Evolutionary conservation across 2,329 filamentous ascomycete species (phyloP), one percentile per base, ranked within the genome.

Genomic region (Trichothecium sympodiale): DNA sequence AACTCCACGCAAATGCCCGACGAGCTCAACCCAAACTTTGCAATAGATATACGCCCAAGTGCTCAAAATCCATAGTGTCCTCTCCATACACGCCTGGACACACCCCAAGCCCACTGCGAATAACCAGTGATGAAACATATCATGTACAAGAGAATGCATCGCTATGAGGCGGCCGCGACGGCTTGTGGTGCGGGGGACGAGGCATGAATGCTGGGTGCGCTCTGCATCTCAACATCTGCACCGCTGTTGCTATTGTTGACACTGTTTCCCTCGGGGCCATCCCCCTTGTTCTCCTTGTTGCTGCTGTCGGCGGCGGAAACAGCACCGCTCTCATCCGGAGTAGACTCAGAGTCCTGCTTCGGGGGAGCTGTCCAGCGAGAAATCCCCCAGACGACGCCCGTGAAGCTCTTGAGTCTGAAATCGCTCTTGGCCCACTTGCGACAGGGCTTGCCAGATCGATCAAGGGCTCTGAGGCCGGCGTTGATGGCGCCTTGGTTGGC

Each of bases 401-500:
- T 95, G 56, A 96, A 96, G 58, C 81, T 94, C 69, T 94, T 94
- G 47, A 96, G 67, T 33, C 69, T 71, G 55, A 96, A 85, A 38
- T 78, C 74, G 43, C 86, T 86, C 57, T 80, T 84, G 54, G 77
- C 70, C 91, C 91, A 98, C 56, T 80, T 88, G 45, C 89, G 83
- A 59, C 88, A 95, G 8, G 91, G 88, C 52, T 89, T 83, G 46
- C 89, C 89, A 7, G 83, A 83, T 41, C 89, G 80, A 59, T 98
- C 91, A 44, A 98, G 82, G 10, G 91, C 89, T 37, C 91, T 85
- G 34, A 98, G 79, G 35, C 86, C 85, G 37, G 91, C 91, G 55
- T 98, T 98, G 69, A 98, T 98, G 40, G 89, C 89, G 44, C 91
- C 91, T 51, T 89, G 84, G 57, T 95, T 96, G 35, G 89, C 89